Conservation (phyloP, 768 basidiomycete genomes). For the Scleroderma citrinum region DNA sequence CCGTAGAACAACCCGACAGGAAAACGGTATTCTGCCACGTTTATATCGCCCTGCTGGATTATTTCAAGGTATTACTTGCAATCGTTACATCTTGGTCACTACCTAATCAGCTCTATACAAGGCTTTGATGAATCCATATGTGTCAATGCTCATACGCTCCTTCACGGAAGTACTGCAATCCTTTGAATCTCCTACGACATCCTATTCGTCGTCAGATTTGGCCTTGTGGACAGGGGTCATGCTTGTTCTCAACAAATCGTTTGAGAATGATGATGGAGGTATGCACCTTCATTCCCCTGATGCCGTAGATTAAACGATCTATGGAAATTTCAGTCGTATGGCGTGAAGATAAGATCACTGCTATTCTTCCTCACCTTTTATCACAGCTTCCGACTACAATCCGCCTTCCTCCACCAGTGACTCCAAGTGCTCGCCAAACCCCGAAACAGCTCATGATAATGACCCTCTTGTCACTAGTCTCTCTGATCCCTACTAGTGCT, state of each 20-base stretch:
- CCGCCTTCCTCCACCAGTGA: slow-evolving; percentile 14
- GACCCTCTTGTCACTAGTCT: slow-evolving; percentile 15
- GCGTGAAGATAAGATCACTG: slow-evolving; percentile 74
- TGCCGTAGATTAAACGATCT: background rate
- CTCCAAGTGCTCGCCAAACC: background rate
- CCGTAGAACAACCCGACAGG: slow-evolving; percentile 34
- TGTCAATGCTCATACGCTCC: slow-evolving; percentile 67
- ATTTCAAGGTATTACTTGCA: slow-evolving; percentile 69
- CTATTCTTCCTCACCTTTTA: slow-evolving; percentile 53
- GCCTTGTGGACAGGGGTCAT: slow-evolving; percentile 62
- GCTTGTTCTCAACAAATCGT: slow-evolving; percentile 57
- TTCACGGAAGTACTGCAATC: slow-evolving; percentile 56
- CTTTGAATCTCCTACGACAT: slow-evolving; percentile 30
- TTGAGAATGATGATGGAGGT: slow-evolving; percentile 80
- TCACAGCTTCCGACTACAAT: slow-evolving; percentile 58
- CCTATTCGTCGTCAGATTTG: slow-evolving; percentile 23
- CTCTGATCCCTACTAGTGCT: slow-evolving; percentile 13
- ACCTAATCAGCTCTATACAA: slow-evolving; percentile 21
- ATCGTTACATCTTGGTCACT: background rate
- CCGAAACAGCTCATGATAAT: slow-evolving; percentile 9
- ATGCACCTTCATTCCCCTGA: slow-evolving; percentile 16
- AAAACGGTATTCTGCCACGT: slow-evolving; percentile 71
- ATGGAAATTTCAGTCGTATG: slow-evolving; percentile 61
- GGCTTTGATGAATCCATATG: slow-evolving; percentile 89
- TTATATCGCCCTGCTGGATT: slow-evolving; percentile 69